Evolutionary conservation across 805 yeast species (phyloP).

Genomic region (Kazachstania africana): DNA sequence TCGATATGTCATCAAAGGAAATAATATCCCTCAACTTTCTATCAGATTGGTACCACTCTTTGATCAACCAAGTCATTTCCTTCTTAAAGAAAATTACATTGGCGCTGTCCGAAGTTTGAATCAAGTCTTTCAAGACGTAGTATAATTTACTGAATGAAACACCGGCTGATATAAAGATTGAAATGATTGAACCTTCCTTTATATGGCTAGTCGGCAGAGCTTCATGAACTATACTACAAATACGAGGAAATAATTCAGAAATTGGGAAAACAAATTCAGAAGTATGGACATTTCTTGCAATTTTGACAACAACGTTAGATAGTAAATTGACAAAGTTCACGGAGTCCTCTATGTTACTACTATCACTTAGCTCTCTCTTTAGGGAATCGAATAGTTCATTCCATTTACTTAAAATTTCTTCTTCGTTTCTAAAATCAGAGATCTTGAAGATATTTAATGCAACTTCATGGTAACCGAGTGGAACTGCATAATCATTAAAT

Average conservation of each 20-base stretch:
- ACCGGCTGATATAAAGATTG: slow-evolving; percentile 53
- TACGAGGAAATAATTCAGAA: slow-evolving; percentile 52
- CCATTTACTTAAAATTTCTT: slow-evolving; percentile 78
- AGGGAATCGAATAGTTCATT: slow-evolving; percentile 50
- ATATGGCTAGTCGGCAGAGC: slow-evolving; percentile 29
- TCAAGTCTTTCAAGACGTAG: slow-evolving; percentile 47
- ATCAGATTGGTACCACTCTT: slow-evolving; percentile 57
- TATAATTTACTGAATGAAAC: slow-evolving; percentile 54
- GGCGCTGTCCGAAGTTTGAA: slow-evolving; percentile 49
- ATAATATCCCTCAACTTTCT: slow-evolving; percentile 50
- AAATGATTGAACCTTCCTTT: slow-evolving; percentile 42
- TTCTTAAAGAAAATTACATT: slow-evolving; percentile 33
- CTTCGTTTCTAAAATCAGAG: slow-evolving; percentile 75
- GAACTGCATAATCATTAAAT: slow-evolving; percentile 79
- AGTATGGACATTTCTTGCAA: slow-evolving; percentile 54
- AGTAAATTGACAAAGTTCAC: slow-evolving; percentile 28
- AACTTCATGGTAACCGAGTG: slow-evolving; percentile 75
- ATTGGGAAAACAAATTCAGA: slow-evolving; percentile 77
- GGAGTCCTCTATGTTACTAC: slow-evolving; percentile 22
- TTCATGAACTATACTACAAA: slow-evolving; percentile 44
- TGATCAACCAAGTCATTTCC: slow-evolving; percentile 55
- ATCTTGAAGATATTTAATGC: slow-evolving; percentile 68
- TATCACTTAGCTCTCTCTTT: slow-evolving; percentile 21
- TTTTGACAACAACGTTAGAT: slow-evolving; percentile 28
- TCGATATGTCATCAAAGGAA: slow-evolving; percentile 33